Conservation (phyloP, 179 eudicot genomes). For the Drosera spatulata region DNA sequence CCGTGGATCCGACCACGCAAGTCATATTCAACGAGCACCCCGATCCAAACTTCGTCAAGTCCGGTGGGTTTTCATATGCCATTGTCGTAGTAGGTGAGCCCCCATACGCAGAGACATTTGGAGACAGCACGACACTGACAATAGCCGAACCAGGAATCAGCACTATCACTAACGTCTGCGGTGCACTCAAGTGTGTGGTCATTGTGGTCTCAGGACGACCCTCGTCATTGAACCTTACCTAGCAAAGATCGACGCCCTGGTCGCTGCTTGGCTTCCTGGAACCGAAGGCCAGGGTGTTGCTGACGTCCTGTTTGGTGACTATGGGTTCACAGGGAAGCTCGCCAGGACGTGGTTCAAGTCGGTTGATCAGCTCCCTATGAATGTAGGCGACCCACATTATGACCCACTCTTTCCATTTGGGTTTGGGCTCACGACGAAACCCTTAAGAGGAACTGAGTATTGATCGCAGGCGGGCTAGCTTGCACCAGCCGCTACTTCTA, state of each 20-base stretch:
- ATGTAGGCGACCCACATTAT: slow-evolving; percentile 42
- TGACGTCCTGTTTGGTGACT: slow-evolving; percentile 51
- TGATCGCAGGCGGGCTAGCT: too few relatives aligned
- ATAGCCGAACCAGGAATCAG: slow-evolving; percentile 41
- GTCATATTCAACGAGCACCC: slow-evolving; percentile 63
- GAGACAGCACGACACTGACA: slow-evolving; percentile 62
- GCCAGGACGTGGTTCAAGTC: slow-evolving; percentile 47
- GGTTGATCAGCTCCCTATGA: slow-evolving; percentile 56
- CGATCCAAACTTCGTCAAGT: slow-evolving; percentile 24
- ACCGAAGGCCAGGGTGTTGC: slow-evolving; percentile 53
- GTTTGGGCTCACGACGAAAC: slow-evolving; percentile 37
- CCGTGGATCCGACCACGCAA: slow-evolving; percentile 56
- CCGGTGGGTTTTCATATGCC: slow-evolving; percentile 53
- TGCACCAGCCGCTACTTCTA: too few relatives aligned
- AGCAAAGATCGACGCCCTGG: slow-evolving; percentile 27
- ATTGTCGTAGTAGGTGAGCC: slow-evolving; percentile 78
- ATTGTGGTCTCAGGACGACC: slow-evolving; percentile 45
- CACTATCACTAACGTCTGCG: slow-evolving; percentile 45
- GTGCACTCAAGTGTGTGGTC: slow-evolving; percentile 35
- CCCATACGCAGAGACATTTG: slow-evolving; percentile 60
- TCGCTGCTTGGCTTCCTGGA: slow-evolving; percentile 68
- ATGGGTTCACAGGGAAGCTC: slow-evolving; percentile 50
- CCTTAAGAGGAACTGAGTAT: slow-evolving; percentile 6
- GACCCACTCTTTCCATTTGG: slow-evolving; percentile 58
- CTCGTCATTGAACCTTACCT: slow-evolving; percentile 40